Evolutionary conservation across 1,284 basidiomycete genomes (phyloP).

Genomic region (Ceratobasidium sp.): DNA sequence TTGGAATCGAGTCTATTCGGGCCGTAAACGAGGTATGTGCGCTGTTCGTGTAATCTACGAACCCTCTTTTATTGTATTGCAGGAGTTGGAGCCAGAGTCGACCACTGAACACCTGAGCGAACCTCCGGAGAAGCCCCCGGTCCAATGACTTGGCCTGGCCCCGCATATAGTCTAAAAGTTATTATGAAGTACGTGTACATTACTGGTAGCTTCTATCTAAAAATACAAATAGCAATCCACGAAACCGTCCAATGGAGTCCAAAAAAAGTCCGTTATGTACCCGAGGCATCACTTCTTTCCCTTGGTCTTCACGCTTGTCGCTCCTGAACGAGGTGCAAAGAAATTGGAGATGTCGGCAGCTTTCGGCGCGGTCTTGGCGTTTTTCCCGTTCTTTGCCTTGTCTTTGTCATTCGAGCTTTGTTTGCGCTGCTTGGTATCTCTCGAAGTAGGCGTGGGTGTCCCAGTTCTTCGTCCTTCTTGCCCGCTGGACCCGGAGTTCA

Average conservation of each 20-base stretch:
- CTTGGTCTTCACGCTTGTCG: neutral
- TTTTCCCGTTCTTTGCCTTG: constrained; percentile 54
- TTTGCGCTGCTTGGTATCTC: neutral
- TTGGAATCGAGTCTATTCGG: constrained; percentile 73
- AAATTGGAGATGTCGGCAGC: constrained; percentile 69
- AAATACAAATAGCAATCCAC: constrained; percentile 18
- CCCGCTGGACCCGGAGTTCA: constrained; percentile 2
- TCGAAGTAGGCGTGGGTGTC: constrained; percentile 6
- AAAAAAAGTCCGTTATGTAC: constrained; percentile 4
- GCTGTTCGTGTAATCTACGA: neutral
- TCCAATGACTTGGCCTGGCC: neutral
- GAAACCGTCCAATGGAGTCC: constrained; percentile 21
- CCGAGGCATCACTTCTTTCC: constrained; percentile 1
- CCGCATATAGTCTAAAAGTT: constrained; percentile 9
- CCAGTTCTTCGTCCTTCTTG: constrained; percentile 4
- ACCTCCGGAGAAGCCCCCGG: neutral
- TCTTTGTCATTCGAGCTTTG: constrained; percentile 49
- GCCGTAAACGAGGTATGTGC: constrained; percentile 58
- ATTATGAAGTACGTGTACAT: constrained; percentile 28
- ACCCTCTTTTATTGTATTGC: neutral
- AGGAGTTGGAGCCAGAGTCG: neutral
- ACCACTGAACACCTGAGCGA: neutral
- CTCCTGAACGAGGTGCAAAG: constrained; percentile 54
- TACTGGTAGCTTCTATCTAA: constrained; percentile 27
- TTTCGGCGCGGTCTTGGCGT: constrained; percentile 49